Conservation (phyloP, 192 early-diverging fungal genomes). For the Coemansia sp. region DNA sequence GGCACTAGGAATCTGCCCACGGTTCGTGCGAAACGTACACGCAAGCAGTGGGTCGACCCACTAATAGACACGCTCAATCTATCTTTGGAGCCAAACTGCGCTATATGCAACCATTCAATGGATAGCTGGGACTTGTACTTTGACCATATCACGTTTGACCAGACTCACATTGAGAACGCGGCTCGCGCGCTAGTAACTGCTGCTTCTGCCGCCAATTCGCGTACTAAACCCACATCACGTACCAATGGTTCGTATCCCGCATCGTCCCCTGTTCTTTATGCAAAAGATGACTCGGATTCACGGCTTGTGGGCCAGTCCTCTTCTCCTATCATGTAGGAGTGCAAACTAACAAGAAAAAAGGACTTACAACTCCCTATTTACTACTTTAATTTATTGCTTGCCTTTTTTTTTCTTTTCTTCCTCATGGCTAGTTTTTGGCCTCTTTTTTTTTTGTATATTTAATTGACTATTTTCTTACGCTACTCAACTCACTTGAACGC, state of each 20-base stretch:
- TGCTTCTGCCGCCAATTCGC: background rate
- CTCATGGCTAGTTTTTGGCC: no score
- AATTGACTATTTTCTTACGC: background rate
- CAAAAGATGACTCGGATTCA: background rate
- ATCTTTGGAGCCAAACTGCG: conserved; percentile 31
- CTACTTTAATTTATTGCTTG: background rate
- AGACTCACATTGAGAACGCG: conserved; percentile 17
- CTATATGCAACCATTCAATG: conserved; percentile 31
- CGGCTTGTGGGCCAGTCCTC: background rate
- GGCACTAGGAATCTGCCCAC: background rate
- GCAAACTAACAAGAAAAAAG: background rate
- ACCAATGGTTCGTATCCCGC: background rate
- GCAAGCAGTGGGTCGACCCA: conserved; percentile 16
- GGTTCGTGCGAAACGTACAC: background rate
- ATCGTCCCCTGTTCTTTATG: background rate
- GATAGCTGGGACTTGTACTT: conserved; percentile 44
- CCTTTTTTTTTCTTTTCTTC: background rate
- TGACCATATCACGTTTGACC: conserved; percentile 50
- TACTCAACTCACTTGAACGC: background rate
- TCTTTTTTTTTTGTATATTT: background rate
- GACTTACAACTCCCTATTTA: background rate
- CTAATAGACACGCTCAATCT: conserved; percentile 8
- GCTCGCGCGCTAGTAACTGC: background rate
- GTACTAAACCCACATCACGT: background rate
- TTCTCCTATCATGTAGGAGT: background rate